Base-by-base conservation (phyloP, 768 basidiomycete species). In the Inosperma sp. region DNA sequence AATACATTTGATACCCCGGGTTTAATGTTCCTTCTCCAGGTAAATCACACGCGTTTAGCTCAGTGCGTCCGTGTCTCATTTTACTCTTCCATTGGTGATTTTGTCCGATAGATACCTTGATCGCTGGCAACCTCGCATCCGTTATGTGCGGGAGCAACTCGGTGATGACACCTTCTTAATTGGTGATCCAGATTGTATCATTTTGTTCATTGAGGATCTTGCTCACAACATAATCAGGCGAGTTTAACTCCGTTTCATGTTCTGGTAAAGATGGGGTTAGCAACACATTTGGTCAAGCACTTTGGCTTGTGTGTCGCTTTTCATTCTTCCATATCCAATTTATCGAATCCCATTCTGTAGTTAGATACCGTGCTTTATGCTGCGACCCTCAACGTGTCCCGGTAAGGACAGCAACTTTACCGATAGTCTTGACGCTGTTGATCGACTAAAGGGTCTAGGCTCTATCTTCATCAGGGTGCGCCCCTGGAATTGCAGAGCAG, bases 161-260 rank as follows among this genome's bases (percentile, higher is more conserved):
- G 79, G 78, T 3, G 67, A 72, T 6, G 70, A 79, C 48, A 61
- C 71, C 9, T 81, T 80, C 48, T 65, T 74, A 30, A 74, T 79
- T 42, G 78, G 76, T 77, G 48, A 31, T 56, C 49, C 8, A 33
- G 7, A 6, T 9, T 43, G 21, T 9, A 12, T 42, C 3, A n/a
- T 12, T 29, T 9, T 14, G 8, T 30, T 2, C 23, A 14, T 25
- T 19, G 30, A 5, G 14, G 23, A 5, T 19, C 43, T 44, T 17
- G 35, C 26, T 22, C 26, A 23, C 5, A 22, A 19, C 13, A 55
- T 36, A 8, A 12, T 4, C 17, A 78, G 78, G 79, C 7, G 78
- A 80, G 61, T 79, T 77, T 54, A 81, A 78, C 51, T 79, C 78
- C 0, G 76, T 79, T 9, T 78, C 77, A 5, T 80, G 78, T 47